Conservation (phyloP, 1,284 basidiomycete species). For the Afroboletus lepidellus region DNA sequence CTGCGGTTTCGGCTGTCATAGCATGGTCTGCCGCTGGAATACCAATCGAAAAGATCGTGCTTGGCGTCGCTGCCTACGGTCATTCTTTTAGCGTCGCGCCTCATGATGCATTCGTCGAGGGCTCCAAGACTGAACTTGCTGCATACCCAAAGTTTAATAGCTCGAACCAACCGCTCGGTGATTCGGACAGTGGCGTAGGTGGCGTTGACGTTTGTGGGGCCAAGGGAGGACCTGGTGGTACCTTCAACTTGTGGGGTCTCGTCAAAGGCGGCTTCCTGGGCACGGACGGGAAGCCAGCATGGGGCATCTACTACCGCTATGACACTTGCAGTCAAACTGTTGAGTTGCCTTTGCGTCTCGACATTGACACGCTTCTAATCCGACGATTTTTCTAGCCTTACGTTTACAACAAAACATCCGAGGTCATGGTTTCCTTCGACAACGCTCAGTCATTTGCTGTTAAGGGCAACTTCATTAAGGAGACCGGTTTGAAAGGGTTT, state of each 20-base stretch:
- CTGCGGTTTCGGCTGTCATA: slow-evolving; percentile 59
- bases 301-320: slow-evolving; percentile 42
- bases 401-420: slow-evolving; percentile 41
- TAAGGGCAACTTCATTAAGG: slow-evolving; percentile 55
- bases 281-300: slow-evolving; percentile 34
- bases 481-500: slow-evolving; percentile 48
- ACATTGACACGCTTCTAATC: background rate
- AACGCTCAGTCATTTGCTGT: slow-evolving; percentile 47
- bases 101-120: slow-evolving; percentile 28
- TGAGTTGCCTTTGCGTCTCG: slow-evolving; percentile 26
- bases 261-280: slow-evolving; percentile 41
- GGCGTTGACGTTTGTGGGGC: slow-evolving; percentile 41
- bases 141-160: slow-evolving; percentile 41
- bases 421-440: slow-evolving; percentile 40
- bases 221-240: slow-evolving; percentile 35
- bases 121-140: slow-evolving; percentile 26
- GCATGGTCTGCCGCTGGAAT: slow-evolving; percentile 66
- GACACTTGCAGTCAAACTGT: slow-evolving; percentile 50
- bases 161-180: slow-evolving; percentile 40
- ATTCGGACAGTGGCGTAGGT: slow-evolving; percentile 39
- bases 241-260: slow-evolving; percentile 43
- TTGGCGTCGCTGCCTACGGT: slow-evolving; percentile 63
- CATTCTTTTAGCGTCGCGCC: slow-evolving; percentile 42
- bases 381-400: slow-evolving; percentile 37
- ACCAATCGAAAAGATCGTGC: slow-evolving; percentile 59